Conservation (phyloP, 2,329 filamentous ascomycete genomes). For the Rosellinia necatrix region DNA sequence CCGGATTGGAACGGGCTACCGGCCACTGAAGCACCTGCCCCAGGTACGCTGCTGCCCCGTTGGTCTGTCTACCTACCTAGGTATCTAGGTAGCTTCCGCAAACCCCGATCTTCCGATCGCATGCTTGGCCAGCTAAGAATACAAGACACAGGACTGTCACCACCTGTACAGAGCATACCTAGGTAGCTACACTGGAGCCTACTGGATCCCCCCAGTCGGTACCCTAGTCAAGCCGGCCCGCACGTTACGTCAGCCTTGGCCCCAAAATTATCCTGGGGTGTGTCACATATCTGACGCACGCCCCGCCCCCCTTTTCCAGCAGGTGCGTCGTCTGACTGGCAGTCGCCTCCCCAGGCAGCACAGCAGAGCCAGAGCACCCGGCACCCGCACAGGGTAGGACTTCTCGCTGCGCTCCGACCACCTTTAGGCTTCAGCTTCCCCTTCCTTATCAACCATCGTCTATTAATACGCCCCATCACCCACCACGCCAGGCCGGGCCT, state of each 20-base stretch:
- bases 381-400: neutral
- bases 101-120: constrained; percentile 26
- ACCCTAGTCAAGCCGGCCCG: constrained; percentile 7
- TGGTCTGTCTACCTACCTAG: too few species aligned
- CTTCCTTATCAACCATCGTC: constrained; percentile 1
- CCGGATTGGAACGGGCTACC: constrained; percentile 5
- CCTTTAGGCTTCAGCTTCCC: constrained; percentile 10
- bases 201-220: constrained; percentile 11
- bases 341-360: constrained; percentile 25
- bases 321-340: constrained; percentile 26
- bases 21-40: neutral
- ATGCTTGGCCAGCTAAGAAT: constrained; percentile 12
- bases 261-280: constrained; percentile 31
- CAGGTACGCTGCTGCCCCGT: constrained; percentile 15
- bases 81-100: constrained; percentile 13
- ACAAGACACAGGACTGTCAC: too few species aligned
- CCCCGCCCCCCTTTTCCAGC: constrained; percentile 27
- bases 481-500: constrained; percentile 5
- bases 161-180: too few species aligned
- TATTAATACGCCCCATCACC: constrained; percentile 6
- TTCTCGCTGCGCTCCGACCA: constrained; percentile 32
- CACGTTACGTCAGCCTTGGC: constrained; percentile 43
- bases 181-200: neutral
- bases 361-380: constrained; percentile 2
- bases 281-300: constrained; percentile 35